phyloP scores from a whole-genome alignment of 257 asterid species.

The Solanum medicagineum region DNA sequence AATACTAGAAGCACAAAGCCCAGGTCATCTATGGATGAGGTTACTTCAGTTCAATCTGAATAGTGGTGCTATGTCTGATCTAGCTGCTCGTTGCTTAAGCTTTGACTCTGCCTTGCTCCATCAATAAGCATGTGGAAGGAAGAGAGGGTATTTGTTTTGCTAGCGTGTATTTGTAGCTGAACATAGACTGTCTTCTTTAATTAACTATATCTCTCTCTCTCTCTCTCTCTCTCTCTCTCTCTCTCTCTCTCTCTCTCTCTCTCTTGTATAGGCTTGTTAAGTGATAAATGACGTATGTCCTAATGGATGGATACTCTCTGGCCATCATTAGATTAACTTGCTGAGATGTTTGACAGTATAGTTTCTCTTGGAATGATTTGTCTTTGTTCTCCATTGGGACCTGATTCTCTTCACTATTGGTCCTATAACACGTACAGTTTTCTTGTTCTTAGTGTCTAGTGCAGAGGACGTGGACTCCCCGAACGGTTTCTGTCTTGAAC shows the following conservation, averaged over 20 bases:
- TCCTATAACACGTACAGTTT: not conserved
- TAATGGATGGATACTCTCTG: not conserved
- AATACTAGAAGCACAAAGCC: no score
- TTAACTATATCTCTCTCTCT: not conserved
- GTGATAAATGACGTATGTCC: not conserved
- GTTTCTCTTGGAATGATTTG: not conserved
- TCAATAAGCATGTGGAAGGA: not conserved
- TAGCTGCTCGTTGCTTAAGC: not conserved
- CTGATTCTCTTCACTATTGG: not conserved
- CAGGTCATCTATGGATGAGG: not conserved
- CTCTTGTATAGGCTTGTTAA: not conserved
- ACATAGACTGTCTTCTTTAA: not conserved
- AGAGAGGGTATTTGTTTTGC: not conserved
- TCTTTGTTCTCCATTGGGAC: not conserved
- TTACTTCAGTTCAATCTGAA: not conserved
- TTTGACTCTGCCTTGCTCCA: not conserved
- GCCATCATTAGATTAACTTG: not conserved
- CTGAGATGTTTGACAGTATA: not conserved
- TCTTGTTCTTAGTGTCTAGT: constrained; percentile 37
- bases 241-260: not conserved
- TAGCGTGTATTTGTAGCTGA: not conserved
- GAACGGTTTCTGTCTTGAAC: constrained; percentile 42
- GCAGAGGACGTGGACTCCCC: constrained; percentile 66
- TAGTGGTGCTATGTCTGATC: not conserved
- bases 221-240: no score